These are phyloP conservation scores for Kondoa malvinella DNA, from an alignment of 768 basidiomycete genomes.

Conservation along the genomic window DNA sequence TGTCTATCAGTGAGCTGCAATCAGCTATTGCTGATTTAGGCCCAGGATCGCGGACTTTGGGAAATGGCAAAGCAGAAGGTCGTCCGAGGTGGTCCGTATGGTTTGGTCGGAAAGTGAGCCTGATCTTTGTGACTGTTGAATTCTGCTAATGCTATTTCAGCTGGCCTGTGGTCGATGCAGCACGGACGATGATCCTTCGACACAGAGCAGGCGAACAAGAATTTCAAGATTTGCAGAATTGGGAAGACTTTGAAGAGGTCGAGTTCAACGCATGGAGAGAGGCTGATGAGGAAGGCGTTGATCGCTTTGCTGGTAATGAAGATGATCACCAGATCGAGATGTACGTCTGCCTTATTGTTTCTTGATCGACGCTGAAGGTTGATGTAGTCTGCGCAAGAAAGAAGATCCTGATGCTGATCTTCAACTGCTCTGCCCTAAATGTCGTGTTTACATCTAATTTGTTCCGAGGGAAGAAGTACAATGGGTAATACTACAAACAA, in stretches of 20 bases:
- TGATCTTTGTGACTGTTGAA: neutral
- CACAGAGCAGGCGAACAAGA: neutral
- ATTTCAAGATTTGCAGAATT: neutral
- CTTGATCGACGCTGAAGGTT: neutral
- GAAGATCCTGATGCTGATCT: neutral
- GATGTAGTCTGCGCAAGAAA: neutral
- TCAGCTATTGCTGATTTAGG: neutral
- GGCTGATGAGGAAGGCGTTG: neutral
- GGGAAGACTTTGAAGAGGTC: neutral
- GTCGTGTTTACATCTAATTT: neutral
- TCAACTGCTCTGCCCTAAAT: neutral
- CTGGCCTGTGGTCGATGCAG: neutral
- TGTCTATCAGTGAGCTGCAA: neutral
- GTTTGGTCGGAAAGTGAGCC: neutral
- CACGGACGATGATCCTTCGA: neutral
- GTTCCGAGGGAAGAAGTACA: too few species aligned
- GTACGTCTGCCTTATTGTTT: neutral
- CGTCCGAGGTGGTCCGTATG: neutral
- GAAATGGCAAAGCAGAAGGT: neutral
- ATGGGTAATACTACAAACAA: too few species aligned
- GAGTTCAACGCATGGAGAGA: neutral
- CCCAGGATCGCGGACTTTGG: neutral
- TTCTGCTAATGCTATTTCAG: neutral
- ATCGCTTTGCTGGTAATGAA: neutral
- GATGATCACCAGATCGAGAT: neutral